phyloP scores from a whole-genome alignment of 176 grass and related monocot species.

The Triticum urartu region DNA sequence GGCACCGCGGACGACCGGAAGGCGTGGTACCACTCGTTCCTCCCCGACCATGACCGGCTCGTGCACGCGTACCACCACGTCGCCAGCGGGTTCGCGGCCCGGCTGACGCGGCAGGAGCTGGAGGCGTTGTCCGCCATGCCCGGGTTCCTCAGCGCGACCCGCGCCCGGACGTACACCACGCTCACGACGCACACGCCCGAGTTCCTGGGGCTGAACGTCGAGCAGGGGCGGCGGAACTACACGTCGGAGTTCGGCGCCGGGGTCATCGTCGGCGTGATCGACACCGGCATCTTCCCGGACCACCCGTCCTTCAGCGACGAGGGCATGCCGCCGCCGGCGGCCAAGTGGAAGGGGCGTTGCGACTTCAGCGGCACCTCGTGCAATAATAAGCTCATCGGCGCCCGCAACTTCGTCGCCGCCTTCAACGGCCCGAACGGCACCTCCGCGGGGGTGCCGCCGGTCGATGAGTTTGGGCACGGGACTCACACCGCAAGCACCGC shows the following conservation, averaged over 20 bases:
- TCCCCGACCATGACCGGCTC: neutral
- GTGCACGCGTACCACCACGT: slow-evolving; percentile 14
- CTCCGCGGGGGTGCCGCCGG: neutral
- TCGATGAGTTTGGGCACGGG: neutral
- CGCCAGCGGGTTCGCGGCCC: neutral
- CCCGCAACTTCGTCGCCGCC: slow-evolving; percentile 26
- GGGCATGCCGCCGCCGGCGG: slow-evolving; percentile 49
- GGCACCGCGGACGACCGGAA: neutral
- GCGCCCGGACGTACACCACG: neutral
- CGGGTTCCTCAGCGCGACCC: neutral
- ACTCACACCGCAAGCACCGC: slow-evolving; percentile 2
- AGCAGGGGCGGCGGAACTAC: neutral
- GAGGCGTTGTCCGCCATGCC: neutral
- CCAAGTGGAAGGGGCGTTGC: slow-evolving; percentile 57
- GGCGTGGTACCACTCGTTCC: slow-evolving; percentile 29
- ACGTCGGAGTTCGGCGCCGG: neutral
- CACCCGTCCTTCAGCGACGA: neutral
- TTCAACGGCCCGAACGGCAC: neutral
- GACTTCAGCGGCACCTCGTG: slow-evolving; percentile 35
- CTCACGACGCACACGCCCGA: neutral
- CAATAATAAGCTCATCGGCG: slow-evolving; percentile 31
- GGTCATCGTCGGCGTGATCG: neutral
- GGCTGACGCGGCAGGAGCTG: neutral
- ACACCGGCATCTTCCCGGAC: neutral
- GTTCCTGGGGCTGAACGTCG: neutral